phyloP scores from a whole-genome alignment of 148 eudicot species.

The Arbutus unedo region DNA sequence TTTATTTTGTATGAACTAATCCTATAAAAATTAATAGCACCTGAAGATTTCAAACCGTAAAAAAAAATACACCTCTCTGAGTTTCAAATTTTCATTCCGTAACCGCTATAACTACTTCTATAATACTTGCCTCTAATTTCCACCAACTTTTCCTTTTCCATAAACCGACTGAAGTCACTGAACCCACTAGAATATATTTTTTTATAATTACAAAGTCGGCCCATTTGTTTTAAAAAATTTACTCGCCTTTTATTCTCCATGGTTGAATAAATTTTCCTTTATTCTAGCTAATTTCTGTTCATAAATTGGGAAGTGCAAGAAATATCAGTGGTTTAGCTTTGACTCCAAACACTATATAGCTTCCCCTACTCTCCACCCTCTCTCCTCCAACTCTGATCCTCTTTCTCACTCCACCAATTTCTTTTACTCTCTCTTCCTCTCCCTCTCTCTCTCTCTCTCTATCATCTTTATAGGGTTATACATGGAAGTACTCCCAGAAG shows the following conservation, averaged over 20 bases:
- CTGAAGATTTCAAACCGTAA: too few species aligned
- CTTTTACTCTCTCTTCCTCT: constrained; percentile 5
- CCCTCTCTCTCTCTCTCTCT: constrained; percentile 8
- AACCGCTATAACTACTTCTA: background rate
- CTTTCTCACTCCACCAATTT: background rate
- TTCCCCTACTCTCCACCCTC: constrained; percentile 6
- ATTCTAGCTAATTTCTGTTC: constrained; percentile 4
- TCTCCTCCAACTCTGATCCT: background rate
- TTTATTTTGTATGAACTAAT: too few species aligned
- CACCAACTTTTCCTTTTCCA: background rate
- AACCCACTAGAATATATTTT: too few species aligned
- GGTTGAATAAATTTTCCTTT: background rate
- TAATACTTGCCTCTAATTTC: background rate
- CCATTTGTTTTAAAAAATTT: too few species aligned
- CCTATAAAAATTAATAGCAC: too few species aligned
- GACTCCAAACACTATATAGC: constrained; percentile 4
- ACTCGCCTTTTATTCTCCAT: too few species aligned
- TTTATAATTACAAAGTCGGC: too few species aligned
- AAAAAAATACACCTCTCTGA: too few species aligned
- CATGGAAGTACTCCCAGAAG: constrained; percentile 27
- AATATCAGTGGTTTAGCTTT: constrained; percentile 8
- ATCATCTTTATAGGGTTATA: background rate
- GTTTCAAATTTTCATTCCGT: too few species aligned
- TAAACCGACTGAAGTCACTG: too few species aligned
- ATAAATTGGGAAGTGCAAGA: constrained; percentile 14